Percentiles rank a stretch among this genome's conserved stretches.
These are phyloP conservation scores for Botrytis medusae DNA, from an alignment of 2,329 filamentous ascomycete species.

Conservation along the genomic window DNA sequence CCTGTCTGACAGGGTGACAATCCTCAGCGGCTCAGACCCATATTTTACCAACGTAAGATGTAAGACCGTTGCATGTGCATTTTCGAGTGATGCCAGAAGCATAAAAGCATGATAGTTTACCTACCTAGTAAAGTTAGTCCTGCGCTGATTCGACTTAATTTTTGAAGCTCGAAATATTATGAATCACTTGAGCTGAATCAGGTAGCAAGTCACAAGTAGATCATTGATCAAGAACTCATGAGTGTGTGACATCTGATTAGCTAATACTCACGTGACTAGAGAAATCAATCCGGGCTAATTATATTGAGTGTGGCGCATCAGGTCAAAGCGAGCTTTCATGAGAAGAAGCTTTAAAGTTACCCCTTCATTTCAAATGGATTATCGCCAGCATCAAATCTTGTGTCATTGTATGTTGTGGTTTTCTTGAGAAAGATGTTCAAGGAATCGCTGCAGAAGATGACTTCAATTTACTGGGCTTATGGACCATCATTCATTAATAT, in stretches of 20 bases:
- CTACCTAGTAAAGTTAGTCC: background rate
- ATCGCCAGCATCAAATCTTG: background rate
- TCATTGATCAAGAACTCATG: background rate
- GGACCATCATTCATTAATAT: background rate
- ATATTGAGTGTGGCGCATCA: background rate
- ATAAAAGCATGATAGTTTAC: background rate
- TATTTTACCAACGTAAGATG: background rate
- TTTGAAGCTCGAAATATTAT: background rate
- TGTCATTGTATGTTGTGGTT: background rate
- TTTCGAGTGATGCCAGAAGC: background rate
- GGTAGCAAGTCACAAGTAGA: too few relatives aligned
- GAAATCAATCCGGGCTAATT: accelerated
- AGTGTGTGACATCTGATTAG: background rate
- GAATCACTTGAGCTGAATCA: background rate
- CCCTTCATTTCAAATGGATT: slow-evolving; percentile 10
- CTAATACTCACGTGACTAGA: accelerated
- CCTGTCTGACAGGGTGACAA: background rate
- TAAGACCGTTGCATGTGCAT: background rate
- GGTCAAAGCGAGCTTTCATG: background rate
- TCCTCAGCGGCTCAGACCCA: background rate
- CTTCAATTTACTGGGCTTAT: background rate
- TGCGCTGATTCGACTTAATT: background rate
- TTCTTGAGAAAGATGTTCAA: background rate
- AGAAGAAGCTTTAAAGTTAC: too few relatives aligned
- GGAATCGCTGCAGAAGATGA: background rate